Evolutionary conservation across 2,329 filamentous ascomycete species (phyloP).

Genomic region (Calonectria ilicicola): DNA sequence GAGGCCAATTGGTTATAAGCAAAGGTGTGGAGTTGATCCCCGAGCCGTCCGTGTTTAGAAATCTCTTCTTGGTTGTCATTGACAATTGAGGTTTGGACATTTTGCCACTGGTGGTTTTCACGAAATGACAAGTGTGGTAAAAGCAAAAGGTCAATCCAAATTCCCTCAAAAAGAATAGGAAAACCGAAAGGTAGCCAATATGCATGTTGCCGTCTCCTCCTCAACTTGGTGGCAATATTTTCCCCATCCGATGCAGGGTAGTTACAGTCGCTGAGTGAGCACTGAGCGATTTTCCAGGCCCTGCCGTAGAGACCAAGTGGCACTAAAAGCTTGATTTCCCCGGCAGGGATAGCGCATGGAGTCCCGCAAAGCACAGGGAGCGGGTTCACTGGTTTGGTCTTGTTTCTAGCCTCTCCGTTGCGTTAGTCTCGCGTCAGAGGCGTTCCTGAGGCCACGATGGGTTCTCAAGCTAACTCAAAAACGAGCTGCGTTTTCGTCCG

Average conservation of each 20-base stretch:
- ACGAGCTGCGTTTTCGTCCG: too few species aligned
- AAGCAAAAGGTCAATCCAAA: not conserved
- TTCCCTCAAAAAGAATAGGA: not conserved
- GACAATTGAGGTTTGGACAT: too few species aligned
- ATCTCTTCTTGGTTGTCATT: not conserved
- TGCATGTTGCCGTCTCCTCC: not conserved
- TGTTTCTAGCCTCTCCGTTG: not conserved
- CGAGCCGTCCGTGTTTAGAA: not conserved
- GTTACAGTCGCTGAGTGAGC: not conserved
- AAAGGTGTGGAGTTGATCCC: not conserved
- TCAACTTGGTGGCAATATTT: not conserved
- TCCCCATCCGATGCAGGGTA: not conserved
- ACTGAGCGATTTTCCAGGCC: not conserved
- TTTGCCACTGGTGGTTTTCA: not conserved
- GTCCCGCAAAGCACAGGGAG: not conserved
- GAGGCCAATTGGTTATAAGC: not conserved
- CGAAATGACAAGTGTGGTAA: not conserved
- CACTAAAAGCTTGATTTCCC: not conserved
- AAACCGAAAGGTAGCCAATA: not conserved
- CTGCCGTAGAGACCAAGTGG: not conserved
- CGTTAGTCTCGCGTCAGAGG: not conserved
- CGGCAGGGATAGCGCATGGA: not conserved
- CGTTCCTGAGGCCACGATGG: not conserved
- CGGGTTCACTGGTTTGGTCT: not conserved
- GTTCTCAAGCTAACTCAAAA: not conserved